Base-by-base conservation (phyloP, 345 rosid species). In the Eutrema japonicum region DNA sequence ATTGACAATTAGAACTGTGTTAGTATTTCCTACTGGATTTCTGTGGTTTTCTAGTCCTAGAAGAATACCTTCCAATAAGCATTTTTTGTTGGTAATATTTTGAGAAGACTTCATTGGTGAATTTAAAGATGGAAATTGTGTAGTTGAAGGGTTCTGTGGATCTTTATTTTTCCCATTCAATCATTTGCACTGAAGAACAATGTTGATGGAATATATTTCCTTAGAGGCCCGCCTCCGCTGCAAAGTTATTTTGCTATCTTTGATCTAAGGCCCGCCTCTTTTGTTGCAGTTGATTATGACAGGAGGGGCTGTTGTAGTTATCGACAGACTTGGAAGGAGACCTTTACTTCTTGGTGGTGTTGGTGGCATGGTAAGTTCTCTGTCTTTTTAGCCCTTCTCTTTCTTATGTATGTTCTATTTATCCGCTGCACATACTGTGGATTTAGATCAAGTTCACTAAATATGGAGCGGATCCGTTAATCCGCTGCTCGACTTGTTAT, bases 291-390 rank as follows among this genome's bases (percentile, higher is more conserved):
- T 93, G 87, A 76, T 93, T 66, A 91, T 93, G 98, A 93, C 98
- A 40, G 98, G 96, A 61, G 74, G 10, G 63, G 97, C 98, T 40
- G 97, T 93, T 68, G 81, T 89, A 73, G 90, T 77, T 41, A 91
- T 93, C 53, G 98, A 91, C 85, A 84, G 87, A 86, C 85, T 93
- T 62, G 98, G 98, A 74, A 83, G 98, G 88, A 87, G 97, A 67
- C 98, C 98, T 40, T 74, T 93, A 77, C 86, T 93, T 41, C 89
- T 93, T 64, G 83, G 89, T 16, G 98, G 97, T 68, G 97, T 93
- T 82, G 79, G 96, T 63, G 98, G 96, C 73, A 93, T 93, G 65
- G 98, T 91, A 78, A 79, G 76, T 77, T 43, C 74, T 77, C 52
- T 26, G 41, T 68, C 54, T 68, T 71, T 67, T 56, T 52, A 35